These are phyloP conservation scores for Tulasnella sp. DNA, from an alignment of 768 basidiomycete species.

Conservation along the genomic window DNA sequence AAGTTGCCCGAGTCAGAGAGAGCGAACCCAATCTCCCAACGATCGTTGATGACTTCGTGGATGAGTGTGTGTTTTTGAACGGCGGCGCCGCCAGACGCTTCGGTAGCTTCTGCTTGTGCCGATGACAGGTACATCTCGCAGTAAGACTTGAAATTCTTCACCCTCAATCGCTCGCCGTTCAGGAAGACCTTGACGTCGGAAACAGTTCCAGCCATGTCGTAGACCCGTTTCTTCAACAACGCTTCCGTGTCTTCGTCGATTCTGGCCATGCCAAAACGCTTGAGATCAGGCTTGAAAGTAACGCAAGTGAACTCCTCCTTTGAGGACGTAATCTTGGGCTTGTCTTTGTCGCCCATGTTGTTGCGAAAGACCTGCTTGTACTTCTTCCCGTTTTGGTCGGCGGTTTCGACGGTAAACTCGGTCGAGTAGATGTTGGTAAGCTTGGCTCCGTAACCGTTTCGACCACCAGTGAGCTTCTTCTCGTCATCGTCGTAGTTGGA, in stretches of 20 bases:
- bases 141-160: constrained; percentile 95
- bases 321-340: constrained; percentile 79
- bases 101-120: constrained; percentile 54
- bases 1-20: constrained; percentile 76
- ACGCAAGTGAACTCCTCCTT: constrained; percentile 88
- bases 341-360: constrained; percentile 83
- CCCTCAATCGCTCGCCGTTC: constrained; percentile 82
- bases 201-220: constrained; percentile 93
- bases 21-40: constrained; percentile 95
- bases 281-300: constrained; percentile 85
- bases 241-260: constrained; percentile 90
- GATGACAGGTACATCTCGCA: constrained; percentile 87
- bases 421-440: constrained; percentile 96
- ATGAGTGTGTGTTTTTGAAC: constrained; percentile 65
- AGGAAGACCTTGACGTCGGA: constrained; percentile 88
- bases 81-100: constrained; percentile 67
- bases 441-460: constrained; percentile 98
- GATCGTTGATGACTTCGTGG: constrained; percentile 64
- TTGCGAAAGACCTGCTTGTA: constrained; percentile 91
- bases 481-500: constrained; percentile 99
- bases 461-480: constrained; percentile 95
- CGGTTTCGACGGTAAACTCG: constrained; percentile 93
- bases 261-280: constrained; percentile 78
- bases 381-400: constrained; percentile 81
- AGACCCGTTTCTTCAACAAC: constrained; percentile 85